Conservation (phyloP, 192 early-diverging fungal species). For the Backusella sp. region DNA sequence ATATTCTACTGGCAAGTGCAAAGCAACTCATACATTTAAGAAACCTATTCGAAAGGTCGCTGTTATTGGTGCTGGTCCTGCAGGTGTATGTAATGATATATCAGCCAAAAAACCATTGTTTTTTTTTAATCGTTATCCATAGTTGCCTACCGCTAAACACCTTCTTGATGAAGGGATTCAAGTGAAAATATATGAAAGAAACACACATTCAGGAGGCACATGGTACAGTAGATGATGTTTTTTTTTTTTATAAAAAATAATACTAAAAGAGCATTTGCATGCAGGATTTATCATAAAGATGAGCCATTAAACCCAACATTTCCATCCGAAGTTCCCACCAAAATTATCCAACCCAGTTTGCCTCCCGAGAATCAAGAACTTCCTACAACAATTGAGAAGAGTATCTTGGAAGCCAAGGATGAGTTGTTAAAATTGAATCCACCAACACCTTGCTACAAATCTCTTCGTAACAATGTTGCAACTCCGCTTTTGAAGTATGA, state of each 20-base stretch:
- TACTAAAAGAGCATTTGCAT: background rate
- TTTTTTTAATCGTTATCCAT: background rate
- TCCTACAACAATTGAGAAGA: background rate
- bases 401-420: background rate
- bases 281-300: background rate
- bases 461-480: background rate
- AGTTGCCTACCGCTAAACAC: slow-evolving; percentile 24
- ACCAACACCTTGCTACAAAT: slow-evolving; percentile 6
- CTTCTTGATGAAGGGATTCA: slow-evolving; percentile 21
- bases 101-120: background rate
- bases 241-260: too few relatives aligned
- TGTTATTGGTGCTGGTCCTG: slow-evolving; percentile 29
- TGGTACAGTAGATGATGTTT: background rate
- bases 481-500: slow-evolving; percentile 7
- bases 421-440: background rate
- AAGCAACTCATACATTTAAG: background rate
- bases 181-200: slow-evolving; percentile 26
- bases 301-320: background rate
- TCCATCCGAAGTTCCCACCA: background rate
- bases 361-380: background rate
- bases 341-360: background rate
- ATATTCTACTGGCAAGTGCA: background rate
- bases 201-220: slow-evolving; percentile 14
- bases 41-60: slow-evolving; percentile 15
- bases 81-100: slow-evolving; percentile 13